Evolutionary conservation across 2,329 filamentous ascomycete species (phyloP).

Genomic region (Fusarium sp.): DNA sequence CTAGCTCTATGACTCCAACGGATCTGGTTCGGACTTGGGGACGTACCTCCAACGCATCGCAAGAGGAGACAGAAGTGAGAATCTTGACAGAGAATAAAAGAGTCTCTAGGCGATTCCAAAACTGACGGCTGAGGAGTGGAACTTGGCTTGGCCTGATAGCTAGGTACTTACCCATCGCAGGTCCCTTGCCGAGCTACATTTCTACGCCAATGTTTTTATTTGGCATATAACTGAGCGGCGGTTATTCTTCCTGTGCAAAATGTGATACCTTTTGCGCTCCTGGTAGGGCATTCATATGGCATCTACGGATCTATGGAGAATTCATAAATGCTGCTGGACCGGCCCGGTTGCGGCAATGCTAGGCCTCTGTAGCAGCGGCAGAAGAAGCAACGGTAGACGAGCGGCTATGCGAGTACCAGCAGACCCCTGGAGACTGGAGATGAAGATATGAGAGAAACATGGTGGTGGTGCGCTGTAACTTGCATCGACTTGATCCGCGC

Average conservation of each 20-base stretch:
- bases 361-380: slow-evolving; percentile 18
- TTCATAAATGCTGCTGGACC: slow-evolving; percentile 28
- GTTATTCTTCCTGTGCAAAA: slow-evolving; percentile 1
- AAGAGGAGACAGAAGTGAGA: slow-evolving; percentile 9
- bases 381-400: slow-evolving; percentile 9
- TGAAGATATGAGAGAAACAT: slow-evolving; percentile 8
- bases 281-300: slow-evolving; percentile 31
- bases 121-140: slow-evolving; percentile 32
- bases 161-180: slow-evolving; percentile 14
- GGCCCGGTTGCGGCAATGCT: slow-evolving; percentile 36
- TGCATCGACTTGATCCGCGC: slow-evolving; percentile 36
- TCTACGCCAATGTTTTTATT: slow-evolving; percentile 12
- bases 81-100: slow-evolving; percentile 12
- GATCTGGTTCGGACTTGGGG: slow-evolving; percentile 34
- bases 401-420: slow-evolving; percentile 24
- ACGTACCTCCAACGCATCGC: slow-evolving; percentile 18
- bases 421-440: slow-evolving; percentile 23
- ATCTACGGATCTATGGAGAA: slow-evolving; percentile 37
- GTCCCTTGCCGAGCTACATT: slow-evolving; percentile 24
- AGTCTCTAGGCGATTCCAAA: slow-evolving; percentile 15
- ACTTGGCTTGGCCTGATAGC: slow-evolving; percentile 30
- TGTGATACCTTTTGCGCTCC: not conserved
- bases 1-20: slow-evolving; percentile 36
- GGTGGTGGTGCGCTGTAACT: not conserved
- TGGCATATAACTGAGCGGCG: slow-evolving; percentile 12